These are phyloP conservation scores for Euphorbia peplus DNA, from an alignment of 345 rosid species.

Conservation along the genomic window DNA sequence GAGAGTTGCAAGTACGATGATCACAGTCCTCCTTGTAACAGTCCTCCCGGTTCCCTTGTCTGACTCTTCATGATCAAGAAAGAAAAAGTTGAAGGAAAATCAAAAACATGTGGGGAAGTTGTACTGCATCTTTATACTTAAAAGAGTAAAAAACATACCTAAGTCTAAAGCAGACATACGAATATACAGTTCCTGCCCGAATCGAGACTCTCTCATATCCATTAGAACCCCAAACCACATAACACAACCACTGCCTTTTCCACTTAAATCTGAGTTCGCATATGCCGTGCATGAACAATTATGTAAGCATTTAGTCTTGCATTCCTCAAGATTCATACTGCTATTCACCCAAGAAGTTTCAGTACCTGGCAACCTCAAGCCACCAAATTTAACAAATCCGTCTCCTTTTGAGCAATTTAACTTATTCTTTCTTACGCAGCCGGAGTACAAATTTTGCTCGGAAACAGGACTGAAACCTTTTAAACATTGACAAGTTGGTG, in stretches of 20 bases:
- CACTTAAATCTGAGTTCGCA: slow-evolving; percentile 19
- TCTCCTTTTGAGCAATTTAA: slow-evolving; percentile 9
- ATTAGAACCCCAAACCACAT: slow-evolving; percentile 22
- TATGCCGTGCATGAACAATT: slow-evolving; percentile 28
- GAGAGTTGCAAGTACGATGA: neutral
- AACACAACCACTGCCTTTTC: slow-evolving; percentile 22
- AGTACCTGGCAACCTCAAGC: slow-evolving; percentile 19
- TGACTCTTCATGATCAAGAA: neutral
- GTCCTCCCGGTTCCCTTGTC: neutral
- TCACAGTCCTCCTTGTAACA: neutral
- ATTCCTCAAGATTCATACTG: slow-evolving; percentile 12
- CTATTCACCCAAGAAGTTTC: neutral
- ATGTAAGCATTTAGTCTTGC: slow-evolving; percentile 13
- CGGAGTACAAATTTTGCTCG: slow-evolving; percentile 9
- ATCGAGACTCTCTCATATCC: slow-evolving; percentile 1
- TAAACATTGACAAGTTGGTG: slow-evolving; percentile 21
- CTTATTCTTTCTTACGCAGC: slow-evolving; percentile 15
- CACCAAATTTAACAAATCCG: neutral
- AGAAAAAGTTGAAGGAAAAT: neutral
- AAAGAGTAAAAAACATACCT: slow-evolving; percentile 11
- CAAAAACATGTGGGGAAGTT: neutral
- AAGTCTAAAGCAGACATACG: slow-evolving; percentile 20
- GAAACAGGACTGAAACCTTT: slow-evolving; percentile 12
- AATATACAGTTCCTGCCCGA: slow-evolving; percentile 22
- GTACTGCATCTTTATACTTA: too few relatives aligned